phyloP scores from a whole-genome alignment of 2,329 filamentous ascomycete genomes.

The Amylocarpus encephaloides region DNA sequence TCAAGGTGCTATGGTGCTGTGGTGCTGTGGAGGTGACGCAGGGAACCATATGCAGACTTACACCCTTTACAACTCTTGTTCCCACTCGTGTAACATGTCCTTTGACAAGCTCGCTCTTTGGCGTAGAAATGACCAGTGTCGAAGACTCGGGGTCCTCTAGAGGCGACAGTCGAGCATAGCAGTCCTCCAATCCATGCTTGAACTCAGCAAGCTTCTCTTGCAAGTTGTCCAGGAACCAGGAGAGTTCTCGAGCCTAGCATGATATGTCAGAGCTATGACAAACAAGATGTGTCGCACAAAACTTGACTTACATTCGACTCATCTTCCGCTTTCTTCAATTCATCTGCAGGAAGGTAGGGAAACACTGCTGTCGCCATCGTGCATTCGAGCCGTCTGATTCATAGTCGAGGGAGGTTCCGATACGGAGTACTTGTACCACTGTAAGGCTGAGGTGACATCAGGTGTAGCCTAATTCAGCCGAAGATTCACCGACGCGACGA shows the following conservation, averaged over 20 bases:
- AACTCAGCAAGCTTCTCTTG: slow-evolving; percentile 29
- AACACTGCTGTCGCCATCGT: slow-evolving; percentile 24
- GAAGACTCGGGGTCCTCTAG: slow-evolving; percentile 64
- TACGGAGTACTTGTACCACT: too few relatives aligned
- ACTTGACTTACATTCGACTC: slow-evolving; percentile 24
- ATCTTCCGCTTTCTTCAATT: slow-evolving; percentile 27
- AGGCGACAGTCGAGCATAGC: slow-evolving; percentile 78
- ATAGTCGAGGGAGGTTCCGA: slow-evolving; percentile 17
- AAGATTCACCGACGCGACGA: background rate
- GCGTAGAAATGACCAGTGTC: slow-evolving; percentile 83
- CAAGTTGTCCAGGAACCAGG: slow-evolving; percentile 32
- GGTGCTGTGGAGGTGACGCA: background rate
- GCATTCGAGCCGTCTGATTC: background rate
- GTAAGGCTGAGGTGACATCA: slow-evolving; percentile 2
- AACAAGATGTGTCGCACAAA: background rate
- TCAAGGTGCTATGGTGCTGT: too few relatives aligned
- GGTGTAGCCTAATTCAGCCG: background rate
- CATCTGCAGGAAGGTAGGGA: slow-evolving; percentile 23
- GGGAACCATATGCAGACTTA: slow-evolving; percentile 38
- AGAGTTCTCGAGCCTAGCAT: slow-evolving; percentile 28
- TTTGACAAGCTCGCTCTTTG: slow-evolving; percentile 83
- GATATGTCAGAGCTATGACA: slow-evolving; percentile 1
- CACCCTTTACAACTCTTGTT: slow-evolving; percentile 84
- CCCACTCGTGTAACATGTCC: slow-evolving; percentile 87
- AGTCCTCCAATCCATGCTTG: slow-evolving; percentile 70